These are phyloP conservation scores for Pseudogymnoascus verrucosus DNA, from an alignment of 2,329 filamentous ascomycete genomes.

Conservation along the genomic window DNA sequence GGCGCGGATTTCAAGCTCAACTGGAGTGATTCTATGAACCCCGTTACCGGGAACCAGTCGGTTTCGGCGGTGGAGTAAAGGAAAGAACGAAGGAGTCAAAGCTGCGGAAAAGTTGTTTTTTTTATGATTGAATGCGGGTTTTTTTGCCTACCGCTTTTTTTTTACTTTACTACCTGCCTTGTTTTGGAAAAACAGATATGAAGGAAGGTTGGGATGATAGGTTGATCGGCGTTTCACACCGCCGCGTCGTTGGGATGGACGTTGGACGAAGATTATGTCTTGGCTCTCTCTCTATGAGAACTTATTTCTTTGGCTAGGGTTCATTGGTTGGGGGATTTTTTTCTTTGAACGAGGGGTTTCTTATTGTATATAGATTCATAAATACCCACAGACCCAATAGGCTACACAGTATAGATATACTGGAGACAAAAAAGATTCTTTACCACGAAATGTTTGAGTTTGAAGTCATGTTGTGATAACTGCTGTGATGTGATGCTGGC, in stretches of 20 bases:
- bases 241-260: background rate
- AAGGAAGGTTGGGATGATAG: background rate
- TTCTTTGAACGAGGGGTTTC: background rate
- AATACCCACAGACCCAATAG: background rate
- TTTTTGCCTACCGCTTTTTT: background rate
- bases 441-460: background rate
- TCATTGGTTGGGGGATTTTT: background rate
- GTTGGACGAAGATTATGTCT: background rate
- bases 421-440: background rate
- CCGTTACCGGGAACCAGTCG: conserved; percentile 47
- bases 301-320: background rate
- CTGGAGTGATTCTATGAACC: conserved; percentile 66
- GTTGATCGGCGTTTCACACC: background rate
- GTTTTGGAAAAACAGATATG: background rate
- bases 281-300: background rate
- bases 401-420: background rate
- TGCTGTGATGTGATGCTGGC: background rate
- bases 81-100: background rate
- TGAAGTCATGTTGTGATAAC: background rate
- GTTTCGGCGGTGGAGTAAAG: conserved; percentile 47
- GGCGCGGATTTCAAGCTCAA: conserved; percentile 67
- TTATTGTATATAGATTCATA: background rate
- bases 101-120: background rate
- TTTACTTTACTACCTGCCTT: background rate
- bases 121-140: background rate